Conservation (phyloP, 2,329 filamentous ascomycete genomes). For the Escovopsis weberi region DNA sequence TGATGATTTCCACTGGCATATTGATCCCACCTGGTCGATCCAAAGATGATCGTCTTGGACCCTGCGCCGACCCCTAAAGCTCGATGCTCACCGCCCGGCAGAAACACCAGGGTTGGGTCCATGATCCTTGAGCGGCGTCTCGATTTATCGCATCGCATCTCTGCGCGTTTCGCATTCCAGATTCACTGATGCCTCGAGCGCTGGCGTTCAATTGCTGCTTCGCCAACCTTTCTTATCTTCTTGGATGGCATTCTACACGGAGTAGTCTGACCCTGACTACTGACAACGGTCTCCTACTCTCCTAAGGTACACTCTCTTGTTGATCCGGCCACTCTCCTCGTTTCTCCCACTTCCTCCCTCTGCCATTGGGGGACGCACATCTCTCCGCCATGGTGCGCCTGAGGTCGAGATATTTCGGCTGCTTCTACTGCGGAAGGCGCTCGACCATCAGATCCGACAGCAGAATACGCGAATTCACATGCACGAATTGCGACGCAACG, state of each 20-base stretch:
- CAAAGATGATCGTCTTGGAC: too few species aligned
- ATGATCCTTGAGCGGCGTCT: neutral
- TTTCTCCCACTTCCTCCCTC: too few species aligned
- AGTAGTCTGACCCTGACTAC: too few species aligned
- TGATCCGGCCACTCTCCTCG: too few species aligned
- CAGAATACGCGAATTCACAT: constrained; percentile 51
- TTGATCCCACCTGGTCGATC: too few species aligned
- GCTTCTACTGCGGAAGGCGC: constrained; percentile 72
- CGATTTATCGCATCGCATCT: too few species aligned
- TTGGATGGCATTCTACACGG: too few species aligned
- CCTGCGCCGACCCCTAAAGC: too few species aligned
- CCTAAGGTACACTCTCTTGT: neutral
- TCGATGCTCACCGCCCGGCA: constrained; percentile 19
- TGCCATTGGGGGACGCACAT: neutral
- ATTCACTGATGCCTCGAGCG: too few species aligned
- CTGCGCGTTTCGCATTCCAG: too few species aligned
- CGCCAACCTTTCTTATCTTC: neutral
- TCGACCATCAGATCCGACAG: constrained; percentile 46
- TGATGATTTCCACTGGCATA: too few species aligned
- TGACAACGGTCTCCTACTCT: too few species aligned
- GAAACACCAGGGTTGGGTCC: constrained; percentile 11
- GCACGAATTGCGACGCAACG: constrained; percentile 64
- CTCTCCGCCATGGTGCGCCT: constrained; percentile 27
- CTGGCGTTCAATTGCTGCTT: neutral
- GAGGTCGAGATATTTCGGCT: constrained; percentile 38